Percentiles rank a stretch among this genome's conserved stretches.
Evolutionary conservation across 768 basidiomycete species (phyloP).

Genomic region (Collybiopsis luxurians): DNA sequence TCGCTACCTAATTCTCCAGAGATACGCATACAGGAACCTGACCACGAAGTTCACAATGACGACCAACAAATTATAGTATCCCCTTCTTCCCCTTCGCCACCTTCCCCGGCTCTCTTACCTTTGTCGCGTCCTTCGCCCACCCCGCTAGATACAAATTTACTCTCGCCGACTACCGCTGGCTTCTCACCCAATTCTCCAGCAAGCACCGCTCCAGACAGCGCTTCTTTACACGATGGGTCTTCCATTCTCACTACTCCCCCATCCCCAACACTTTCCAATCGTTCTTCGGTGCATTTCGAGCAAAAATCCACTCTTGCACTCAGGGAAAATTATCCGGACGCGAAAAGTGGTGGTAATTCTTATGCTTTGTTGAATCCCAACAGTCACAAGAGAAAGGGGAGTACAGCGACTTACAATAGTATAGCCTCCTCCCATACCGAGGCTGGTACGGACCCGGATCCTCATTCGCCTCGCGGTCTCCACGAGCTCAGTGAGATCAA

Average conservation of each 20-base stretch:
- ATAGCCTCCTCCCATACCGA: conserved; percentile 24
- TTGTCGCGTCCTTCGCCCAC: conserved; percentile 2
- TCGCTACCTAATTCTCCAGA: conserved; percentile 4
- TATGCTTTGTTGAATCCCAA: conserved; percentile 45
- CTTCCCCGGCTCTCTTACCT: conserved; percentile 9
- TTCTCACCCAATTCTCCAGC: conserved; percentile 23
- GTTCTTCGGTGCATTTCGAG: conserved; percentile 57
- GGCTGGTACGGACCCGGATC: conserved; percentile 49
- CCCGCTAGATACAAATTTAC: conserved; percentile 12
- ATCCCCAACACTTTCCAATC: conserved; percentile 72
- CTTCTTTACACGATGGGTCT: conserved; percentile 35
- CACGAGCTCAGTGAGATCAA: conserved; percentile 32
- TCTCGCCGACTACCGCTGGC: conserved; percentile 19
- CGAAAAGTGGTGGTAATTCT: conserved; percentile 48
- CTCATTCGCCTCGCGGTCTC: conserved; percentile 23
- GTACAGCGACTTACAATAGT: conserved; percentile 53
- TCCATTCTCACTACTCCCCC: conserved; percentile 36
- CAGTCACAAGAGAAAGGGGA: conserved; percentile 52
- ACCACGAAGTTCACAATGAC: not conserved
- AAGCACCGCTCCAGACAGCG: not conserved
- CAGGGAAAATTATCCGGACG: conserved; percentile 68
- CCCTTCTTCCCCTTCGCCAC: conserved; percentile 10
- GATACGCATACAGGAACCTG: conserved; percentile 5
- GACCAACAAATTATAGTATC: not conserved
- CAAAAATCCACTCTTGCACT: conserved; percentile 48